Evolutionary conservation across 768 basidiomycete species (phyloP), one percentile per base, ranked within the genome.

Genomic region (Leucocoprinus sp.): DNA sequence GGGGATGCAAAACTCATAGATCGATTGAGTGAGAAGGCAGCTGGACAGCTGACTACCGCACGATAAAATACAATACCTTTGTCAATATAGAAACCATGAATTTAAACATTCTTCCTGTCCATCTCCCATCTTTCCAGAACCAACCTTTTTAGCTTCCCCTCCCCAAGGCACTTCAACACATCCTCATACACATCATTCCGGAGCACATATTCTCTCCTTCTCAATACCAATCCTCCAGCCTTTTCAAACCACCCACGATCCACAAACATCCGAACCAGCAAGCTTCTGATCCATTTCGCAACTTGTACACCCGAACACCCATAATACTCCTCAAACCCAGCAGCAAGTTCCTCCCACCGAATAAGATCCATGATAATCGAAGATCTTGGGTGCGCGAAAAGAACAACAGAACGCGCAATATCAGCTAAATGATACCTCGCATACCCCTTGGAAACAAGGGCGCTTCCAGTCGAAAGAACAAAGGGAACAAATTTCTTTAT

Each of bases 1-100:
- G 78, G 84, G 0, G 90, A 93, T 52, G 81, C 85, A 0, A 61
- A 75, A 8, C 53, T 88, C 8, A 66, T 79, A 9, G 82, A 87
- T 52, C 71, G 73, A 46, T 60, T 80, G 11, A 59, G 68, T 29
- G 72, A 84, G 62, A 80, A 75, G 59, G 60, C 67, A 4, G 76
- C 68, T 7, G 76, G 72, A 7, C 73, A 73, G 50, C 81, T 81
- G 58, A 81, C 80, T 8, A 83, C 80, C 12, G 84, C 83, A 3
- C 66, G 71, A 43, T 75, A 60, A 54, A 28, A 11, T 12, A 21
- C 28, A 39, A 39, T 39, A 39, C 12, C 8, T 4, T 7, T 17
- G 34, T 5, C 9, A 35, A 29, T 29, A 29, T 29, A 37, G 18
- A 37, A 5, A 17, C n/a, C 21, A 15, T 14, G 9, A 37, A 37